Conservation (phyloP, 176 grass and related monocot genomes). For the Avena insularis region DNA sequence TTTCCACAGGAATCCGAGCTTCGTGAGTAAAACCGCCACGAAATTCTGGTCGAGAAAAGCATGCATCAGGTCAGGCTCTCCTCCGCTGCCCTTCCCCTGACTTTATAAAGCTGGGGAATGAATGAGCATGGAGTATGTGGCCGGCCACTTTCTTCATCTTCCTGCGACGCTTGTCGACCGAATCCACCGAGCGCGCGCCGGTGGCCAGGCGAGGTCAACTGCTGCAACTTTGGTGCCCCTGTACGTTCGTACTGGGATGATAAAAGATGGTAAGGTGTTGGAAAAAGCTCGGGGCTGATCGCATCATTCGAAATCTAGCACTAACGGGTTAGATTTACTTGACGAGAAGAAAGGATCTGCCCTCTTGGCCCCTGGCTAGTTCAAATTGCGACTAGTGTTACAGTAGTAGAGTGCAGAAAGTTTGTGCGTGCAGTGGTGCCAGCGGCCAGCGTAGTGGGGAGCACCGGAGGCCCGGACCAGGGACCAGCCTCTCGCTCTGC, state of each 20-base stretch:
- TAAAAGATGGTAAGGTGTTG: background rate
- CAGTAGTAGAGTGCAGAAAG: no score
- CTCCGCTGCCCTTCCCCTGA: background rate
- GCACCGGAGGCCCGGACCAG: no score
- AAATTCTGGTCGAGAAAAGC: background rate
- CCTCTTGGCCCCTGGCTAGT: background rate
- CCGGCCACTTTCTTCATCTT: background rate
- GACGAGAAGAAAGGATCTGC: background rate
- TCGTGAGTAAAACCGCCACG: no score
- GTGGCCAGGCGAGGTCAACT: background rate
- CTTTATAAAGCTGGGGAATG: background rate
- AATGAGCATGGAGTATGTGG: background rate
- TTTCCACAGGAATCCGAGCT: background rate
- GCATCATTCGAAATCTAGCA: background rate
- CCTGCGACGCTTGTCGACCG: background rate
- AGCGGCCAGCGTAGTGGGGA: no score
- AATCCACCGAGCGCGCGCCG: no score
- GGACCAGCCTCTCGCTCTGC: no score
- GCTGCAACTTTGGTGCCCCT: background rate
- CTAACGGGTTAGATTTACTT: background rate
- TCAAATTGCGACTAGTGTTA: background rate
- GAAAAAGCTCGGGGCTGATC: background rate
- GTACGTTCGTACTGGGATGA: no score
- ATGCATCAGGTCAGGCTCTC: background rate
- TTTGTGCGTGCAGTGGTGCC: no score